phyloP scores from a whole-genome alignment of 805 yeast genomes.

The Metschnikowia peoriensis region DNA sequence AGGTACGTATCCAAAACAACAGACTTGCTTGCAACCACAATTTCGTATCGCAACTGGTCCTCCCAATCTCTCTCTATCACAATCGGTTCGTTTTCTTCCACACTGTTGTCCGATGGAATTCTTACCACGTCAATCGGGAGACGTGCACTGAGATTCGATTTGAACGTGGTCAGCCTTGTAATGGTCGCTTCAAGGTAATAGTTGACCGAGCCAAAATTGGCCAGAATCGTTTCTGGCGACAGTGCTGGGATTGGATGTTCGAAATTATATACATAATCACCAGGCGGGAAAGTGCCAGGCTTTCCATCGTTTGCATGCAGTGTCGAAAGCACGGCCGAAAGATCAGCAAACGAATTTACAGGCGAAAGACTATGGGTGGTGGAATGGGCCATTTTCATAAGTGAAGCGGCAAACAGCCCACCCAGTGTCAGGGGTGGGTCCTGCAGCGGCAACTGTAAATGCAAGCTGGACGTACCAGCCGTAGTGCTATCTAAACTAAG shows the following conservation, averaged over 20 bases:
- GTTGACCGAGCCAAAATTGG: conserved; percentile 76
- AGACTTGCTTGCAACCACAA: conserved; percentile 85
- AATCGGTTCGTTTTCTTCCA: conserved; percentile 92
- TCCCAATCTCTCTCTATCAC: conserved; percentile 93
- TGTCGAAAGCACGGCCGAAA: conserved; percentile 22
- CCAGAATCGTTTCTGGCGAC: conserved; percentile 74
- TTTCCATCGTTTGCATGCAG: conserved; percentile 18
- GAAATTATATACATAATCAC: conserved; percentile 89
- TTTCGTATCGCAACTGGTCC: conserved; percentile 83
- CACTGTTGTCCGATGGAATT: conserved; percentile 70
- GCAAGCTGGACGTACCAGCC: no score
- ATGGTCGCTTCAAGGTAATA: conserved; percentile 69
- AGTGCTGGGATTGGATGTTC: conserved; percentile 84
- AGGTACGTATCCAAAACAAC: conserved; percentile 78
- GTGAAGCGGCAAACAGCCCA: conserved; percentile 20
- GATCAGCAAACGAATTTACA: conserved; percentile 24
- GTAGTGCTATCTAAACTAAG: conserved; percentile 27
- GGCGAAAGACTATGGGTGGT: conserved; percentile 20
- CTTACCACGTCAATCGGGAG: conserved; percentile 68
- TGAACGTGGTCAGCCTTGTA: conserved; percentile 83
- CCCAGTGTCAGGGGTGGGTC: no score
- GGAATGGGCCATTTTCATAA: conserved; percentile 29
- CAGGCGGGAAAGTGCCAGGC: conserved; percentile 59
- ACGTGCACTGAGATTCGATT: conserved; percentile 65
- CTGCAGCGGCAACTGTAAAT: no score